Percentiles rank a stretch among this genome's conserved stretches.
These are phyloP conservation scores for Fusarium subtropicale DNA, from an alignment of 2,329 filamentous ascomycete genomes.

Conservation along the genomic window DNA sequence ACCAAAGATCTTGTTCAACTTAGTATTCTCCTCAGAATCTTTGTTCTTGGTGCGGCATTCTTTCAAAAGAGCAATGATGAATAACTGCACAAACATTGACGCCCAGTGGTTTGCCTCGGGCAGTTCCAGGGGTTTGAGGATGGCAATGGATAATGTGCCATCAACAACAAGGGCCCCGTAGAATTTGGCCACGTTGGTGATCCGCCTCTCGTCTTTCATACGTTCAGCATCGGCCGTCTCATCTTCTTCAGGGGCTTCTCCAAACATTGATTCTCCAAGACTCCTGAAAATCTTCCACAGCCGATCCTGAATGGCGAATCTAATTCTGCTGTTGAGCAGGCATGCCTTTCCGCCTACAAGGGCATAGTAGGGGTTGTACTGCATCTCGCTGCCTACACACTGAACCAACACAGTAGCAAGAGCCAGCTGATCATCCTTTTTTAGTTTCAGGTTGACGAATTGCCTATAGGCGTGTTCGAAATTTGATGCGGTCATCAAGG, in stretches of 20 bases:
- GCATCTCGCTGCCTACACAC: slow-evolving; percentile 83
- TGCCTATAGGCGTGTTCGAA: slow-evolving; percentile 85
- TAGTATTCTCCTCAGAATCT: slow-evolving; percentile 63
- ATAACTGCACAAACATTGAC: slow-evolving; percentile 80
- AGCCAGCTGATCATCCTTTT: slow-evolving; percentile 86
- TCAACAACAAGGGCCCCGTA: slow-evolving; percentile 64
- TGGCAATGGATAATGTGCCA: slow-evolving; percentile 58
- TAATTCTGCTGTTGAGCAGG: slow-evolving; percentile 73
- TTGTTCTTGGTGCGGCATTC: slow-evolving; percentile 63
- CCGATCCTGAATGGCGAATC: slow-evolving; percentile 87
- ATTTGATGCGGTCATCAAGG: slow-evolving; percentile 87
- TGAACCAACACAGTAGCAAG: slow-evolving; percentile 89
- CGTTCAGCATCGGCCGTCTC: slow-evolving; percentile 61
- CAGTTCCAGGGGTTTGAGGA: slow-evolving; percentile 80
- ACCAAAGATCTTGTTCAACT: slow-evolving; percentile 74
- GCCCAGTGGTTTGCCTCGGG: slow-evolving; percentile 81
- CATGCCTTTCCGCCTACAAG: slow-evolving; percentile 85
- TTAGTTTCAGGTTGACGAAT: slow-evolving; percentile 83
- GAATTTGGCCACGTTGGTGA: slow-evolving; percentile 66
- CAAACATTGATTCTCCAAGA: slow-evolving; percentile 83
- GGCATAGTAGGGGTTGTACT: slow-evolving; percentile 94
- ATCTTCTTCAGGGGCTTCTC: slow-evolving; percentile 70
- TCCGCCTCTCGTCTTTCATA: slow-evolving; percentile 61
- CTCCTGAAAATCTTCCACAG: slow-evolving; percentile 87
- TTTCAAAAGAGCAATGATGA: slow-evolving; percentile 81